These are phyloP conservation scores for Botrytis pseudocinerea DNA, from an alignment of 2,329 filamentous ascomycete species.

Conservation along the genomic window DNA sequence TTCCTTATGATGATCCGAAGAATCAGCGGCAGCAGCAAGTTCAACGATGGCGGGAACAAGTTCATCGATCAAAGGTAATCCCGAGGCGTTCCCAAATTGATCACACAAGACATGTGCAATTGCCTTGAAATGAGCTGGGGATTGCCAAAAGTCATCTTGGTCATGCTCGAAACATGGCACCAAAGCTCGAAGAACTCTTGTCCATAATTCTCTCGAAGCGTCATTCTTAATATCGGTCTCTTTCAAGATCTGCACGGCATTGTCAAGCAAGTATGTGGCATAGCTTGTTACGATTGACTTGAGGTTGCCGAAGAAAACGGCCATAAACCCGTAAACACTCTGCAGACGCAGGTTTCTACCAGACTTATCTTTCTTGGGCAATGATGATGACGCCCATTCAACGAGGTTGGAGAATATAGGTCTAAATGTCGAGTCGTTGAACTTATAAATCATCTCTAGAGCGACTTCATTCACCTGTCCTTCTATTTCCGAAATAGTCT, in stretches of 20 bases:
- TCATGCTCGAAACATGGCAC: constrained; percentile 80
- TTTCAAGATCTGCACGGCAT: constrained; percentile 64
- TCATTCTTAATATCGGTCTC: constrained; percentile 48
- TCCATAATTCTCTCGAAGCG: constrained; percentile 62
- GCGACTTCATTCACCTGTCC: constrained; percentile 65
- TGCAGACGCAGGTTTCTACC: constrained; percentile 65
- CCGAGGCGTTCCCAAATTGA: constrained; percentile 58
- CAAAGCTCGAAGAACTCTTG: constrained; percentile 69
- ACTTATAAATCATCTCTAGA: constrained; percentile 91
- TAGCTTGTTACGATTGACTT: constrained; percentile 96
- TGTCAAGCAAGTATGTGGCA: constrained; percentile 79
- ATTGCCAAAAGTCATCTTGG: constrained; percentile 95
- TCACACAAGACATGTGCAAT: constrained; percentile 69
- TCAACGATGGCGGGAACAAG: constrained; percentile 76
- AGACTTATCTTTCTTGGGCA: constrained; percentile 61
- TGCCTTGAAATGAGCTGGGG: constrained; percentile 78
- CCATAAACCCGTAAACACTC: constrained; percentile 79
- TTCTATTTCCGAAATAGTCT: constrained; percentile 62
- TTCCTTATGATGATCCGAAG: constrained; percentile 86
- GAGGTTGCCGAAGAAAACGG: constrained; percentile 77
- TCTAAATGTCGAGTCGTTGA: constrained; percentile 91
- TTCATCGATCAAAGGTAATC: constrained; percentile 49
- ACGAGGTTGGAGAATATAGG: constrained; percentile 86
- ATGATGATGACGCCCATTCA: constrained; percentile 69
- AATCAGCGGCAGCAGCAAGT: constrained; percentile 77